Evolutionary conservation across 139 green algal genomes (phyloP).

Genomic region (Chlorella sorokiniana): DNA sequence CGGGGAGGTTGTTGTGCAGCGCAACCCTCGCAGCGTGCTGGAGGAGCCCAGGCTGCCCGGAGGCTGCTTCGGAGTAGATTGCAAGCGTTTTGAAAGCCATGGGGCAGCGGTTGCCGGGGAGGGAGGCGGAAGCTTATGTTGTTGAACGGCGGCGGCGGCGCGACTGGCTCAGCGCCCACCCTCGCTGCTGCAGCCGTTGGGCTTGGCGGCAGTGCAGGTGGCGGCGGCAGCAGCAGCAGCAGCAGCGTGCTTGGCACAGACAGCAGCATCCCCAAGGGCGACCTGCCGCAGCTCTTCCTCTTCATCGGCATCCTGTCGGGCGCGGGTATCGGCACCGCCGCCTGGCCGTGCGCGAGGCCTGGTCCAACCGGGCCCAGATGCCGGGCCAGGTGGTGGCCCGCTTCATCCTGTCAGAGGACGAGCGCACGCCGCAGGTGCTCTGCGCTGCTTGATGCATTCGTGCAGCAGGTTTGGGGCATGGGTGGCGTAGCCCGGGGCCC

Average conservation of each 20-base stretch:
- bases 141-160: not conserved
- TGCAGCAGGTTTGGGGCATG: not conserved
- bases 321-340: constrained; percentile 48
- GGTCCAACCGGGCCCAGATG: constrained; percentile 42
- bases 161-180: not conserved
- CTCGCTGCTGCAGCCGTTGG: not conserved
- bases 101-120: not conserved
- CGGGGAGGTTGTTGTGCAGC: constrained; percentile 13
- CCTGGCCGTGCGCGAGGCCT: constrained; percentile 55
- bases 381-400: constrained; percentile 31
- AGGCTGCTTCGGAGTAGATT: not conserved
- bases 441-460: not conserved
- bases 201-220: not conserved
- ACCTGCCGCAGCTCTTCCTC: constrained; percentile 45
- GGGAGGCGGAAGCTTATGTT: not conserved
- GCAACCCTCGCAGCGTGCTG: not conserved
- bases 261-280: not conserved
- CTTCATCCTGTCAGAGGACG: constrained; percentile 62
- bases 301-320: constrained; percentile 58
- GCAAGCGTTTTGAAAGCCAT: not conserved
- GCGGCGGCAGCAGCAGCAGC: not conserved
- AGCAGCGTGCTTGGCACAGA: not conserved
- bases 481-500: not conserved
- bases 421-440: constrained; percentile 46
- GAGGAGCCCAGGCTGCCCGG: not conserved